These are phyloP conservation scores for Phytophthora multivora DNA, from an alignment of 352 stramenopile genomes.

Conservation along the genomic window DNA sequence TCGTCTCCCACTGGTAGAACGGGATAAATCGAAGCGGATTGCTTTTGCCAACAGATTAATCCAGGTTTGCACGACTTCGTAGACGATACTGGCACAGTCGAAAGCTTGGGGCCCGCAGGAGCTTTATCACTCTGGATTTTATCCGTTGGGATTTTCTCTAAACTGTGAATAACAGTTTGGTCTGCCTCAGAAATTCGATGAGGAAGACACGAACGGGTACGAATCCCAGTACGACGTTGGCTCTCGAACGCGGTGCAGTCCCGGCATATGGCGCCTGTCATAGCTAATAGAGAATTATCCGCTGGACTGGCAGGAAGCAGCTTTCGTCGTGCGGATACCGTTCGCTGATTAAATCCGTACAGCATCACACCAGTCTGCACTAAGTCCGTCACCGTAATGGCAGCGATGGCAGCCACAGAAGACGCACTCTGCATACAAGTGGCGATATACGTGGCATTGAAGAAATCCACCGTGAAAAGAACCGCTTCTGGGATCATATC, in stretches of 20 bases:
- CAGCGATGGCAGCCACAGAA: not conserved
- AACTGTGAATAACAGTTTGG: not conserved
- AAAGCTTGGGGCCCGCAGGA: too few species aligned
- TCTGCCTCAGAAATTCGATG: not conserved
- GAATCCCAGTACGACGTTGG: not conserved
- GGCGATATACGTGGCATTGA: slow-evolving; percentile 19
- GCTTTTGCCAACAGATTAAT: too few species aligned
- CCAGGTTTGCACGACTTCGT: not conserved
- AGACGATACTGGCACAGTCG: not conserved
- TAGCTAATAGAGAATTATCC: not conserved
- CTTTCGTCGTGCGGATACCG: not conserved
- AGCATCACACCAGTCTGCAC: slow-evolving; percentile 1
- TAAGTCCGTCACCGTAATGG: slow-evolving; percentile 2
- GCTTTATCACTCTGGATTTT: too few species aligned
- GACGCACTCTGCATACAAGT: slow-evolving; percentile 21
- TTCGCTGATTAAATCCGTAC: slow-evolving; percentile 4
- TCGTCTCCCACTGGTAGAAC: not conserved
- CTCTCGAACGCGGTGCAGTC: not conserved
- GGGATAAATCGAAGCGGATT: not conserved
- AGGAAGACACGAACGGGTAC: not conserved
- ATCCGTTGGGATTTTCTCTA: not conserved
- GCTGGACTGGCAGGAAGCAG: not conserved
- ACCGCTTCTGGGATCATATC: slow-evolving; percentile 15
- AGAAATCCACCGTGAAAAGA: slow-evolving; percentile 26
- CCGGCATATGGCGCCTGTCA: not conserved